phyloP scores from a whole-genome alignment of 768 basidiomycete species.

The Vararia minispora region DNA sequence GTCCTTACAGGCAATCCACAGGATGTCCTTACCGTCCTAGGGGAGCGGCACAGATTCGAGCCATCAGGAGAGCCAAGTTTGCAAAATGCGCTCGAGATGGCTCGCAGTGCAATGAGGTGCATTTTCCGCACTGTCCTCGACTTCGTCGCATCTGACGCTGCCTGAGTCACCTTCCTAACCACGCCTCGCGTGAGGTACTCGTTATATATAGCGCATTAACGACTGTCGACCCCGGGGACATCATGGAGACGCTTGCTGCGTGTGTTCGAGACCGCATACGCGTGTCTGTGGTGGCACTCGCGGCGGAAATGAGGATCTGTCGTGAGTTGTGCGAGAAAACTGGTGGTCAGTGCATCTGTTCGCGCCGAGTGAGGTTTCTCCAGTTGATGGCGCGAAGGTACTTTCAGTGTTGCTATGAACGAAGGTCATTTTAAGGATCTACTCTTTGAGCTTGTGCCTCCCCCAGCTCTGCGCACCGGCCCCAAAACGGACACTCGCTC shows the following conservation, averaged over 20 bases:
- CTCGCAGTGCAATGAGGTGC: constrained; percentile 85
- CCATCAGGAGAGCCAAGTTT: constrained; percentile 89
- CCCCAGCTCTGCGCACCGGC: constrained; percentile 69
- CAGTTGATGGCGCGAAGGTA: constrained; percentile 45
- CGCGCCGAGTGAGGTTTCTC: neutral
- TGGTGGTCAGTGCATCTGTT: constrained; percentile 48
- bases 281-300: constrained; percentile 86
- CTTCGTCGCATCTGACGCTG: neutral
- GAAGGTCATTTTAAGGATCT: constrained; percentile 96
- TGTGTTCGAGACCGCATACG: constrained; percentile 79
- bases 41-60: constrained; percentile 80
- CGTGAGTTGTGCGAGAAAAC: constrained; percentile 86
- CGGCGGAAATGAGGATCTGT: constrained; percentile 98
- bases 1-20: constrained; percentile 77
- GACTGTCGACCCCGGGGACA: constrained; percentile 94
- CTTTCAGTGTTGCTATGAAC: constrained; percentile 96
- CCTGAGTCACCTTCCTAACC: constrained; percentile 97
- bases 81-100: constrained; percentile 98
- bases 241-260: constrained; percentile 86
- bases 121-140: neutral
- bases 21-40: constrained; percentile 81
- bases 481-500: constrained; percentile 35
- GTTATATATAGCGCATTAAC: constrained; percentile 93
- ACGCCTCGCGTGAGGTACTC: constrained; percentile 92
- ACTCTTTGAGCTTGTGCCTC: constrained; percentile 90